Evolutionary conservation across 139 green algal species (phyloP).

Genomic region (Eudorina sp.): DNA sequence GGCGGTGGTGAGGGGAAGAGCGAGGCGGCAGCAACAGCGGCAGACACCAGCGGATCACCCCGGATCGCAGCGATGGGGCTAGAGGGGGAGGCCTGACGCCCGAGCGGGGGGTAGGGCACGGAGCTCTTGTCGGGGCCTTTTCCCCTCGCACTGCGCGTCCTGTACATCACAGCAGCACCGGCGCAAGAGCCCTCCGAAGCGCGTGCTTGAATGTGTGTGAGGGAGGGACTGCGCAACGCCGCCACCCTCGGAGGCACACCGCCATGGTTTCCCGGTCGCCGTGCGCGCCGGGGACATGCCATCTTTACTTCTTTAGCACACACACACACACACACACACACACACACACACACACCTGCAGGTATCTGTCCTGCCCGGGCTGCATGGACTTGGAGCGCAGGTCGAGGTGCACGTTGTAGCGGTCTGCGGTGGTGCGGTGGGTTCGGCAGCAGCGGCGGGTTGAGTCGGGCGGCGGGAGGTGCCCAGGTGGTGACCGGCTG

Average conservation of each 20-base stretch:
- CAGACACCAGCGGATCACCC: neutral
- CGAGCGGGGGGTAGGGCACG: neutral
- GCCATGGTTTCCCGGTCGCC: neutral
- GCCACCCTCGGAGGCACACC: neutral
- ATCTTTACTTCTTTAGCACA: neutral
- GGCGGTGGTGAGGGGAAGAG: neutral
- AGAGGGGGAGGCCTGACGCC: neutral
- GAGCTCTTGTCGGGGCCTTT: neutral
- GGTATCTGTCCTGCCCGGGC: constrained; percentile 15
- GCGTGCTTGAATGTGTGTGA: neutral
- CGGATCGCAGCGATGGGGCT: neutral
- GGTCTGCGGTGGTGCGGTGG: constrained; percentile 4
- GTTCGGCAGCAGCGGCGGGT: too few species aligned
- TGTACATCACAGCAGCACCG: neutral
- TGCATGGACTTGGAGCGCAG: neutral
- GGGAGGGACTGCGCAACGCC: too few species aligned
- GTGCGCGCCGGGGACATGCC: neutral
- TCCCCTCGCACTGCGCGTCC: neutral
- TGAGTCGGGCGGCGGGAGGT: too few species aligned
- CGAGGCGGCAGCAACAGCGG: neutral
- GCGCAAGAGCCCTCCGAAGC: too few species aligned
- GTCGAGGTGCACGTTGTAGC: constrained; percentile 34
- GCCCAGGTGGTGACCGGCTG: too few species aligned
- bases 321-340: neutral
- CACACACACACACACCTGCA: constrained; percentile 10